Percentiles rank a stretch among this genome's conserved stretches.
phyloP scores from a whole-genome alignment of 1,284 basidiomycete species.

The Ceratobasidium sp. region DNA sequence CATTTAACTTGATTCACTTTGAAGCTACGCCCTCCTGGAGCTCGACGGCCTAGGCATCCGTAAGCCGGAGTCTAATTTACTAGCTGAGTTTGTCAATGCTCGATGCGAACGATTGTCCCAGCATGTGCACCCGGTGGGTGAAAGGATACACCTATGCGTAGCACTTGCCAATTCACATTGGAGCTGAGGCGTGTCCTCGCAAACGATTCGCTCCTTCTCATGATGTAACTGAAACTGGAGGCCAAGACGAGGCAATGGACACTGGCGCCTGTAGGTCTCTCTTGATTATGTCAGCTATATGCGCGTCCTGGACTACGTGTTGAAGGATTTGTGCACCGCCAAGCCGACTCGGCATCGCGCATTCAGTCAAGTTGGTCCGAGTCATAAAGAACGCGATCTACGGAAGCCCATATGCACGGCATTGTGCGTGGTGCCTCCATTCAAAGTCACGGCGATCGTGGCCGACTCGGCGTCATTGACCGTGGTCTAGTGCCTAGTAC shows the following conservation, averaged over 20 bases:
- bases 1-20: background rate
- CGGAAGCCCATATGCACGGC: background rate
- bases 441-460: slow-evolving; percentile 5
- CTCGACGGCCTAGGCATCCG: too few relatives aligned
- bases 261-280: background rate
- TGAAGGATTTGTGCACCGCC: background rate
- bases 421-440: background rate
- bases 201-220: too few relatives aligned
- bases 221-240: background rate
- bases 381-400: background rate
- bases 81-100: too few relatives aligned
- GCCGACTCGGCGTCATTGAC: background rate
- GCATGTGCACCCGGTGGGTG: too few relatives aligned
- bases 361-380: background rate
- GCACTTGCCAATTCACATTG: too few relatives aligned
- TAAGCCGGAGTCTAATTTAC: too few relatives aligned
- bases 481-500: slow-evolving; percentile 7
- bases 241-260: background rate
- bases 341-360: background rate
- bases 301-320: background rate
- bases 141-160: too few relatives aligned
- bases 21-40: too few relatives aligned
- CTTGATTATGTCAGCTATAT: background rate
- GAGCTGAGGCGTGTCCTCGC: too few relatives aligned
- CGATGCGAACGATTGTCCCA: too few relatives aligned